phyloP scores from a whole-genome alignment of 1,139 yeast genomes.

The Geotrichum siamense region DNA sequence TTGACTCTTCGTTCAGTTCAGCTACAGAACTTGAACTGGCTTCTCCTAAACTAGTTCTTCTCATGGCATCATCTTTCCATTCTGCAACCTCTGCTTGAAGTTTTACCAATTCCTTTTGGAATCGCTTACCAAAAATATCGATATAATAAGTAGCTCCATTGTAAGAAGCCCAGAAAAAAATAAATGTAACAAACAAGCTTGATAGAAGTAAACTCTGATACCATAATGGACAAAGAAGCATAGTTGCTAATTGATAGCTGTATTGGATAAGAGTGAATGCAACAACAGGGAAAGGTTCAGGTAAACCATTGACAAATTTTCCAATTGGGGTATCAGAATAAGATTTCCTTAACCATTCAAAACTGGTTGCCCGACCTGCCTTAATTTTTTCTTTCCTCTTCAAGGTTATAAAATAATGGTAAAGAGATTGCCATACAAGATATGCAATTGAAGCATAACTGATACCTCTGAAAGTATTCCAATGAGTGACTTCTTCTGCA shows the following conservation, averaged over 20 bases:
- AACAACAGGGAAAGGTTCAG: slow-evolving; percentile 74
- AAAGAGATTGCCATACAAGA: slow-evolving; percentile 82
- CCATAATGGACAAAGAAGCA: slow-evolving; percentile 86
- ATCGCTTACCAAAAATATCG: slow-evolving; percentile 75
- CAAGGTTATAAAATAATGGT: slow-evolving; percentile 88
- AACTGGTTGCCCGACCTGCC: slow-evolving; percentile 81
- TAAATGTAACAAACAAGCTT: slow-evolving; percentile 57
- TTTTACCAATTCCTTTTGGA: slow-evolving; percentile 71
- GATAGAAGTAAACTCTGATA: slow-evolving; percentile 63
- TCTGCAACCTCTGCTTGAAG: slow-evolving; percentile 58
- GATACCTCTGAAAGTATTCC: slow-evolving; percentile 70
- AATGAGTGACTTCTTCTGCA: slow-evolving; percentile 54
- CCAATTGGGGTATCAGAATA: slow-evolving; percentile 63
- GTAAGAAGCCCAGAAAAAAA: slow-evolving; percentile 72
- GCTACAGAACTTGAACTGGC: too few species aligned
- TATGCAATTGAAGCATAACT: slow-evolving; percentile 77
- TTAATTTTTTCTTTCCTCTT: slow-evolving; percentile 71
- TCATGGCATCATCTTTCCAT: slow-evolving; percentile 23
- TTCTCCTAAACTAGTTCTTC: too few species aligned
- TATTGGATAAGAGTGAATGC: slow-evolving; percentile 86
- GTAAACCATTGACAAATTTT: slow-evolving; percentile 71
- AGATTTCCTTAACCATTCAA: slow-evolving; percentile 70
- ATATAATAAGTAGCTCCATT: slow-evolving; percentile 94
- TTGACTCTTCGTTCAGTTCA: too few species aligned
- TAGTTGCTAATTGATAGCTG: slow-evolving; percentile 77